Evolutionary conservation across 441 rosid genomes (phyloP), one percentile per base, ranked within the genome.

Genomic region (Isatis lusitanica): DNA sequence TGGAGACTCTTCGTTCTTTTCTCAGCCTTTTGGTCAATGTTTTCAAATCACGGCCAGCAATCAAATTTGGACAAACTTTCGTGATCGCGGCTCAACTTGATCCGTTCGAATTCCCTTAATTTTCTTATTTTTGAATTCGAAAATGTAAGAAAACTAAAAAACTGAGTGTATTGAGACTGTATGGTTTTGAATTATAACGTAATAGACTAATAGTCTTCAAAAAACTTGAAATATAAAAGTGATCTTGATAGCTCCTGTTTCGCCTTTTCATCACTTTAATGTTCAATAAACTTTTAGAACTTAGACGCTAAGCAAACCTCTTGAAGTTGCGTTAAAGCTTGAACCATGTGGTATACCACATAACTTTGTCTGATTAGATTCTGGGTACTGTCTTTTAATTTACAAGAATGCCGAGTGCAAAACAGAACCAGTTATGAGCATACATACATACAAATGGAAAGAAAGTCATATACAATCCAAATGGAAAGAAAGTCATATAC

Each of bases 381-480:
- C 39, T 61, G 35, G 42, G 52, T 39, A 61, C 26, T 17, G 66
- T 64, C 48, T 57, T 26, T 76, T 71, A 71, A 59, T 71, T 77
- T 77, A 71, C 80, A 71, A 30, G 40, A 70, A 68, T 26, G 38
- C 52, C 38, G 64, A 76, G 61, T 59, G 33, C 72, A 48, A 30
- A 52, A 33, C 24, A 61, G 64, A 63, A 64, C 17, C 51, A 51
- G 18, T 66, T 60, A 60, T 55, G 66, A 66, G 10, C 59, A 28
- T 53, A 53, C 36, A 52, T 24, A 35, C 28, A 36, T 21, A 60
- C 80, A 77, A 60, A 77, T 53, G 30, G 13, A 64, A 30, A 55
- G 15, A 9, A 30, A 55, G 43, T 18, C 61, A 71, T 66, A 77
- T 66, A 77, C 74, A 77, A 77, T 51, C 77, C 80, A 77, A 60